Evolutionary conservation across 2,329 filamentous ascomycete species (phyloP).

Genomic region (Trichoderma semiorbis): DNA sequence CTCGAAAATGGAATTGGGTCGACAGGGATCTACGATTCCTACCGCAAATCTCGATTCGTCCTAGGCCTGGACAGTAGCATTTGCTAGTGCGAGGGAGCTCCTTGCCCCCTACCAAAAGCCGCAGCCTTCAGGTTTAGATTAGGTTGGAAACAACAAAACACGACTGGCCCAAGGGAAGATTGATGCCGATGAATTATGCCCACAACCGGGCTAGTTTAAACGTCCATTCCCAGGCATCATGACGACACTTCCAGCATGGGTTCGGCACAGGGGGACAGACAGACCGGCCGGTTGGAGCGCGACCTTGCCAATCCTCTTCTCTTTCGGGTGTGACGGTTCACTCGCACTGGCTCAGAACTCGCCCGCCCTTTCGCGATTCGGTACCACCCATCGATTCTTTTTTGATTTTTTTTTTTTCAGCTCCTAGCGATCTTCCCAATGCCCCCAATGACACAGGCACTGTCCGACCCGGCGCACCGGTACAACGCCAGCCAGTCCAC

Average conservation of each 20-base stretch:
- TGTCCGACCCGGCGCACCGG: constrained; percentile 9
- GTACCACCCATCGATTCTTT: not conserved
- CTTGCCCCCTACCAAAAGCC: not conserved
- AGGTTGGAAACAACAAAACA: not conserved
- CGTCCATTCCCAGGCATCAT: not conserved
- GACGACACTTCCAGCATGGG: not conserved
- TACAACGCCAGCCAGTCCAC: constrained; percentile 13
- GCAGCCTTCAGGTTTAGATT: not conserved
- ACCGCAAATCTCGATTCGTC: constrained; percentile 4
- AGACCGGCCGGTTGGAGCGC: not conserved
- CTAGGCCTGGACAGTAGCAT: not conserved
- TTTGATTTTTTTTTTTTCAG: not conserved
- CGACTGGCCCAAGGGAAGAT: not conserved
- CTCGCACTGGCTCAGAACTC: not conserved
- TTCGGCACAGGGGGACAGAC: not conserved
- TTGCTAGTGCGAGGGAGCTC: not conserved
- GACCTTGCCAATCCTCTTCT: not conserved
- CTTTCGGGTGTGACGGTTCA: not conserved
- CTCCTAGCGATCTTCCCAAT: constrained; percentile 3
- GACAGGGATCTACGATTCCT: not conserved
- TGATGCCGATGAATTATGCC: not conserved
- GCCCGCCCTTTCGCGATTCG: not conserved
- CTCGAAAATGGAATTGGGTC: not conserved
- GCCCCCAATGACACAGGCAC: not conserved
- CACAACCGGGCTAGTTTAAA: not conserved